These are phyloP conservation scores for Boletellus ananas DNA, from an alignment of 768 basidiomycete genomes.

Conservation along the genomic window DNA sequence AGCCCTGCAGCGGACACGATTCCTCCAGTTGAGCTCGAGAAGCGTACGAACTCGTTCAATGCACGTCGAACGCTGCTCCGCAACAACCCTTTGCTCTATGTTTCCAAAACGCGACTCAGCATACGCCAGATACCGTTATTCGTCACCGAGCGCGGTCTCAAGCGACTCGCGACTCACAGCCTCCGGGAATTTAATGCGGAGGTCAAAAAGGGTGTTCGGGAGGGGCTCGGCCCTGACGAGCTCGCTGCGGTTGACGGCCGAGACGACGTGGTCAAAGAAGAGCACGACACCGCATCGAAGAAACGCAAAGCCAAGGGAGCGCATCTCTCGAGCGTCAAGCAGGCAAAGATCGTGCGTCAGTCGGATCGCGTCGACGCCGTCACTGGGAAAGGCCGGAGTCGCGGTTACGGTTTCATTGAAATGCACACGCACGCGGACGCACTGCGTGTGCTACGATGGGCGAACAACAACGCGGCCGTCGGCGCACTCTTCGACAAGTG, in stretches of 20 bases:
- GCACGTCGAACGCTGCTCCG: constrained; percentile 79
- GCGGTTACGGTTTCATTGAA: constrained; percentile 96
- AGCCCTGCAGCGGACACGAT: constrained; percentile 74
- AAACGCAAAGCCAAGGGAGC: constrained; percentile 22
- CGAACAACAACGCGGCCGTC: constrained; percentile 81
- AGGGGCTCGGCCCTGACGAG: constrained; percentile 62
- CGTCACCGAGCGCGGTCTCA: constrained; percentile 85
- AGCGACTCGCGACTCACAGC: constrained; percentile 81
- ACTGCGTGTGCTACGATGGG: constrained; percentile 86
- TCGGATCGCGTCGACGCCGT: constrained; percentile 84
- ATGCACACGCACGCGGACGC: constrained; percentile 86
- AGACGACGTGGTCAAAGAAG: constrained; percentile 26
- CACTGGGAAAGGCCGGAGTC: constrained; percentile 82
- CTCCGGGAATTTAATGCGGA: constrained; percentile 76
- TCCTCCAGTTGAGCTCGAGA: constrained; percentile 74
- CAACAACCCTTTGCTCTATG: constrained; percentile 89
- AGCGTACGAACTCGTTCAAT: constrained; percentile 80
- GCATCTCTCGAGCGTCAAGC: constrained; percentile 59
- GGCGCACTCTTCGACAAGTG: constrained; percentile 65
- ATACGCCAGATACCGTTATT: constrained; percentile 90
- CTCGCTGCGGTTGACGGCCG: constrained; percentile 28
- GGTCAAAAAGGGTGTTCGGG: constrained; percentile 57
- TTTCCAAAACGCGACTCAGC: constrained; percentile 91
- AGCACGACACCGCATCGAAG: constrained; percentile 22
- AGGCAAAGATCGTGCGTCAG: constrained; percentile 90